These are phyloP conservation scores for Primulina huaijiensis DNA, from an alignment of 257 asterid species.

Conservation along the genomic window DNA sequence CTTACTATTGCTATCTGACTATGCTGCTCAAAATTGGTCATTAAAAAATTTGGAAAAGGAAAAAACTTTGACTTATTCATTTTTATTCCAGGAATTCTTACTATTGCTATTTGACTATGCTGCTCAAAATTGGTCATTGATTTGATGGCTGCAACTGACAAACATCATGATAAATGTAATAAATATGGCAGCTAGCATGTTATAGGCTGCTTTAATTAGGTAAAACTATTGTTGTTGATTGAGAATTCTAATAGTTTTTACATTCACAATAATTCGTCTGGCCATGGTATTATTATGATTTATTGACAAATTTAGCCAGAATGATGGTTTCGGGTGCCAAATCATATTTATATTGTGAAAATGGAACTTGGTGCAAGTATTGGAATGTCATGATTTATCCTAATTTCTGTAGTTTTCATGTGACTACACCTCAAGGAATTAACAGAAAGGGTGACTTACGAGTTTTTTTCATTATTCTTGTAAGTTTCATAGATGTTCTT, in stretches of 20 bases:
- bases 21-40: not conserved
- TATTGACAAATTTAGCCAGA: not conserved
- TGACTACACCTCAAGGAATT: slow-evolving; percentile 8
- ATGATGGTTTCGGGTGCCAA: not conserved
- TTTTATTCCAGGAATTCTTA: not conserved
- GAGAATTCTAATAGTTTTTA: not conserved
- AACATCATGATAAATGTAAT: not conserved
- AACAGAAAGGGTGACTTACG: not conserved
- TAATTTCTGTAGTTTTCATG: slow-evolving; percentile 4
- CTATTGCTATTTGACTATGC: not conserved
- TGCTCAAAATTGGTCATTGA: not conserved
- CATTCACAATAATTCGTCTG: not conserved
- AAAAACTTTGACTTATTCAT: not conserved
- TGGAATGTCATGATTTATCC: slow-evolving; percentile 4
- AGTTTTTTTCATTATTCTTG: slow-evolving; percentile 2
- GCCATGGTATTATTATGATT: not conserved
- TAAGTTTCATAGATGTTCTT: not conserved
- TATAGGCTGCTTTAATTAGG: slow-evolving; percentile 8
- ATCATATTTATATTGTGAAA: not conserved
- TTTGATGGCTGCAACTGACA: not conserved
- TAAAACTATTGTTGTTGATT: slow-evolving; percentile 3
- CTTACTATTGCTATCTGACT: not conserved
- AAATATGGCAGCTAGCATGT: not conserved
- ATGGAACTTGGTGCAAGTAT: not conserved
- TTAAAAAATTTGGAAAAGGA: not conserved